Conservation (phyloP, 139 green algal species). For the Volvox africanus region DNA sequence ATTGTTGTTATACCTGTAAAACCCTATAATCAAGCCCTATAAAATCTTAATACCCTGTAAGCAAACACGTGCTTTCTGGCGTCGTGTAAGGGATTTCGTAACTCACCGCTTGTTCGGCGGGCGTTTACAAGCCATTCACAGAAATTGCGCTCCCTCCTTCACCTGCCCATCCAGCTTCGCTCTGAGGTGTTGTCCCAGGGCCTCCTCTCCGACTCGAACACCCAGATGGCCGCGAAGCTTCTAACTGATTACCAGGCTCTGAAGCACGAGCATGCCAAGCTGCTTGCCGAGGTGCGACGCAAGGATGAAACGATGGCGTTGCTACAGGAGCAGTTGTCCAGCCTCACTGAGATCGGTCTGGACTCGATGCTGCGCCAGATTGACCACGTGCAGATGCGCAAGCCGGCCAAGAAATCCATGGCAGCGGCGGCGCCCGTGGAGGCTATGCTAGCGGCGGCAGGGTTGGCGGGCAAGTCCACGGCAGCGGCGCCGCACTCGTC, state of each 20-base stretch:
- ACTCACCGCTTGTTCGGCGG: too few relatives aligned
- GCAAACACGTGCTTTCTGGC: too few relatives aligned
- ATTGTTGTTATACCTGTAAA: too few relatives aligned
- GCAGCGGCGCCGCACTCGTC: background rate
- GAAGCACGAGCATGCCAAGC: constrained; percentile 1
- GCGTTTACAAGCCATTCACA: too few relatives aligned
- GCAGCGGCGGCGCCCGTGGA: constrained; percentile 5
- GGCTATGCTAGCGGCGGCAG: constrained; percentile 18
- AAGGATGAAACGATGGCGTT: constrained; percentile 50
- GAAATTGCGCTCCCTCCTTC: background rate
- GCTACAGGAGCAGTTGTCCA: constrained; percentile 54
- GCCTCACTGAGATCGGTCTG: constrained; percentile 39
- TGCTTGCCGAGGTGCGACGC: constrained; percentile 22
- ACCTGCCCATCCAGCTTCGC: constrained; percentile 12
- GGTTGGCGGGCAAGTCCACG: background rate
- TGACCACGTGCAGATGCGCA: constrained; percentile 34
- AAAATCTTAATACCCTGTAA: too few relatives aligned
- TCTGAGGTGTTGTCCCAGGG: constrained; percentile 4
- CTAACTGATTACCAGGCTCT: constrained; percentile 49
- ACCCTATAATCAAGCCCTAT: too few relatives aligned
- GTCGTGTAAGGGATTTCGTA: too few relatives aligned
- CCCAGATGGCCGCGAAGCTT: constrained; percentile 15
- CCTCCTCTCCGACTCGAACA: constrained; percentile 11
- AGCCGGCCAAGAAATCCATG: background rate
- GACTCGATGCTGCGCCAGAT: constrained; percentile 40